Percentiles rank a stretch among this genome's conserved stretches.
Conservation (phyloP, 2,329 filamentous ascomycete species). For the Orbilia quercus region DNA sequence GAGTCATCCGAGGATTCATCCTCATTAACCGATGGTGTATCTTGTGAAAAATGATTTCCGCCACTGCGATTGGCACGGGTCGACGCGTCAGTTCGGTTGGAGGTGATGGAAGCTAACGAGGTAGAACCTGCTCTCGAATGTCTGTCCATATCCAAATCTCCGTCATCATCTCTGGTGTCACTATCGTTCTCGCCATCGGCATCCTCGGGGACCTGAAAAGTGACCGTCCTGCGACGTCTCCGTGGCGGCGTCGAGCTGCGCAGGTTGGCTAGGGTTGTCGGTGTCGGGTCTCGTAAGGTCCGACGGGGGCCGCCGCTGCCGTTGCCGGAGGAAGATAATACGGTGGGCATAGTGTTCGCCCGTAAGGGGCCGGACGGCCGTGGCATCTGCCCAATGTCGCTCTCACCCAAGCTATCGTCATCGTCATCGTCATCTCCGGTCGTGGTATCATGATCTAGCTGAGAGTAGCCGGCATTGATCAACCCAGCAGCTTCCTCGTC, state of each 20-base stretch:
- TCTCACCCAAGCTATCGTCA: constrained; percentile 49
- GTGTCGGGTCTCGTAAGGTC: constrained; percentile 26
- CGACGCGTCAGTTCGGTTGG: constrained; percentile 55
- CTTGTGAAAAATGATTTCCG: constrained; percentile 55
- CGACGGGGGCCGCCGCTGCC: constrained; percentile 9
- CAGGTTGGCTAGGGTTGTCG: neutral
- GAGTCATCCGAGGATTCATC: constrained; percentile 55
- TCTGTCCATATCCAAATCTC: constrained; percentile 57
- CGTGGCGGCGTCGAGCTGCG: constrained; percentile 45
- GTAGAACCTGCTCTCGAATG: constrained; percentile 57
- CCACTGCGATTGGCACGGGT: constrained; percentile 51
- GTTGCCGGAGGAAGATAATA: constrained; percentile 1
- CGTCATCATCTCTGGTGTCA: constrained; percentile 49
- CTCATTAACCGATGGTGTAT: constrained; percentile 55
- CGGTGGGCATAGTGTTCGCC: constrained; percentile 43
- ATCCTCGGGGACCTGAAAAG: constrained; percentile 53
- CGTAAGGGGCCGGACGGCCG: constrained; percentile 47
- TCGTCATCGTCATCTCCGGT: constrained; percentile 59
- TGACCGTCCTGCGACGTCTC: constrained; percentile 49
- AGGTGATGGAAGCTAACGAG: constrained; percentile 56
- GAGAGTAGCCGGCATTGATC: constrained; percentile 57
- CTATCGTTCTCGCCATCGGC: constrained; percentile 54
- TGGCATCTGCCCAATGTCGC: constrained; percentile 33
- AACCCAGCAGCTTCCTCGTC: constrained; percentile 55
- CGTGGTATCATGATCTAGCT: constrained; percentile 57